Evolutionary conservation across 2,329 filamentous ascomycete species (phyloP).

Genomic region (Verticillium klebahnii): DNA sequence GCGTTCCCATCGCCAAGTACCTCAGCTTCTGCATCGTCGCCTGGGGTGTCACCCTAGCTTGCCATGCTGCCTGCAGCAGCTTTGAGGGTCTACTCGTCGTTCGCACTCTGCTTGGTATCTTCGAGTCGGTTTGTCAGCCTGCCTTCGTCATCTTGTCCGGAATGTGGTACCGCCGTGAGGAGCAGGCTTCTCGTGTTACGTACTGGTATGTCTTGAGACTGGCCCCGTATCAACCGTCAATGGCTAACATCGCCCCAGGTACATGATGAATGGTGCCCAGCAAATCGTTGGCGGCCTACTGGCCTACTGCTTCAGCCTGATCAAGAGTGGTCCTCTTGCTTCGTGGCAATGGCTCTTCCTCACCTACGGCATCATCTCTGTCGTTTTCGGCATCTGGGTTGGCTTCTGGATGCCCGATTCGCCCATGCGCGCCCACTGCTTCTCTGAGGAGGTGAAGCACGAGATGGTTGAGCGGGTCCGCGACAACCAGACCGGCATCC

Average conservation of each 20-base stretch:
- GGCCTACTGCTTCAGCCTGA: conserved; percentile 58
- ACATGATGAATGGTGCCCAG: conserved; percentile 73
- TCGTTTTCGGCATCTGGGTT: conserved; percentile 62
- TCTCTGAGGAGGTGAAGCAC: conserved; percentile 60
- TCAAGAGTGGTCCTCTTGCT: conserved; percentile 46
- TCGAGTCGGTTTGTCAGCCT: conserved; percentile 67
- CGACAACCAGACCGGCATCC: conserved; percentile 56
- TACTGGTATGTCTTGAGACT: conserved; percentile 49
- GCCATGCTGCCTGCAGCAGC: conserved; percentile 56
- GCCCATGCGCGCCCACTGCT: conserved; percentile 68
- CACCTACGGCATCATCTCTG: conserved; percentile 57
- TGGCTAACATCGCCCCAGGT: conserved; percentile 23
- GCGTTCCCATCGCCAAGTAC: conserved; percentile 64
- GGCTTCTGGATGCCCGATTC: conserved; percentile 62
- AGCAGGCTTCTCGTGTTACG: conserved; percentile 62
- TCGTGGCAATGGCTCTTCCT: conserved; percentile 69
- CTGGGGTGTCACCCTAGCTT: conserved; percentile 58
- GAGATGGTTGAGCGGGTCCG: conserved; percentile 58
- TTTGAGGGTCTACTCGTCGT: conserved; percentile 57
- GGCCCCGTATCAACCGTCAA: not conserved
- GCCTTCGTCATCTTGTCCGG: conserved; percentile 61
- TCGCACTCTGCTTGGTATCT: conserved; percentile 64
- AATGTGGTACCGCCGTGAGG: conserved; percentile 68
- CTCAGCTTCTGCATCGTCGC: conserved; percentile 54
- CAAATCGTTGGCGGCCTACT: conserved; percentile 69